Base-by-base conservation (phyloP, 116 monocot species). In the Papilionanthe hybrid region DNA sequence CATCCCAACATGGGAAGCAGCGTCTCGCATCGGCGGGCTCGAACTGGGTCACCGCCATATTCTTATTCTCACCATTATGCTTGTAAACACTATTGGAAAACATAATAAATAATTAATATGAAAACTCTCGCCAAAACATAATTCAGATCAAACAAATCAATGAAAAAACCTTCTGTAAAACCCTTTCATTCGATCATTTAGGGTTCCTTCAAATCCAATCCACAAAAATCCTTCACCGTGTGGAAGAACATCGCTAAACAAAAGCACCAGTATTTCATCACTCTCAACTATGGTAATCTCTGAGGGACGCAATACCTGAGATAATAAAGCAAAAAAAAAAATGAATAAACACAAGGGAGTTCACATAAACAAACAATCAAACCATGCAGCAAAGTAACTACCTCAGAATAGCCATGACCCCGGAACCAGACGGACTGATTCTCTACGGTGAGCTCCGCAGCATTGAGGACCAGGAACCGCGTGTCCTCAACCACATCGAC, bases 1-100 rank as follows among this genome's bases (percentile, higher is more conserved):
- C 97, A 86, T 97, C 97, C 97, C 97, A 97, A 66, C 97, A 97
- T 1, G 97, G 97, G 45, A 97, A 97, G 76, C 97, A 97, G 28
- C 94, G 88, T 49, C 97, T 81, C 5, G 94, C 94, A 90, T 97
- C 97, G 13, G 91, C 94, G 1, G 97, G 94, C 84, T 97, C 97
- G 55, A 97, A 97, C 69, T 97, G 97, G 6, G 97, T 97, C 44
- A 97, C 97, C 4, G 94, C 94, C 97, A 97, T 97, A 83, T 97
- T 92, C 81, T 88, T 97, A 81, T 92, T 94, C 87, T 91, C 94
- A 45, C 97, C 97, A 77, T 91, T 90, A 65, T 91, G 83, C 66
- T 91, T 92, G 55, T 94, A 97, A n/a, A 74, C 79, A 90, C 97
- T 97, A 72, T 13, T 77, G 22, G 9, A 76, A 79, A 77, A 25